Evolutionary conservation across 495 filamentous ascomycete species (phyloP), one percentile per base, ranked within the genome.

Genomic region (Podospora fimiseda): DNA sequence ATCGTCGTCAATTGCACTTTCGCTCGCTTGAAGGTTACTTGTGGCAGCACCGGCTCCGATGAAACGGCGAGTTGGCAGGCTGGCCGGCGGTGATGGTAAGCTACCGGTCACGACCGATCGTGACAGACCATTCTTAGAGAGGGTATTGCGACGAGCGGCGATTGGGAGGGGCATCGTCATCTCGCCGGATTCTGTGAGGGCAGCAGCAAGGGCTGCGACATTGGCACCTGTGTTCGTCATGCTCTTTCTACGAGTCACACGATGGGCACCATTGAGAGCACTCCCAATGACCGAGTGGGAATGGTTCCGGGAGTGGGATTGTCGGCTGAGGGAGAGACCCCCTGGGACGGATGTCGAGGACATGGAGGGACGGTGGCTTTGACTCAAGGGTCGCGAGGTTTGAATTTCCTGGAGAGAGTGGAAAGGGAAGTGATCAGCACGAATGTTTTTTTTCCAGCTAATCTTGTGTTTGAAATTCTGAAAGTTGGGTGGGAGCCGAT

Each of bases 241-340:
- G 71, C 91, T 96, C 81, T 97, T 98, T 51, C 93, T 80, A 56
- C 93, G 88, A 54, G 88, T 90, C 55, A 98, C 82, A 49, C 93
- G 88, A 68, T 95, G 85, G 65, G 79, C 81, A 60, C 83, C 66
- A 70, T 89, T 92, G 70, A 89, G 78, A 36, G 89, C 82, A 45
- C 66, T 63, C 44, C 64, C 64, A 60, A 88, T 85, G 55, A 88
- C 74, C 14, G 87, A 92, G 66, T 94, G 86, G 15, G 90, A 87
- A 70, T 91, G 90, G 59, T 83, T 81, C 55, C 90, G 87, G 44
- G 79, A 81, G 62, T 80, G 79, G 49, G 82, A 73, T 57, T 82
- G 74, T 43, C 74, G 73, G 46, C 59, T 64, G 54, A 65, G 48
- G 33, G 67, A 58, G 42, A 72, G 61, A 51, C 67, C 68, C 59